A percentile compares a stretch with the other conserved stretches of the same genome.
phyloP scores from a whole-genome alignment of 495 filamentous ascomycete genomes.

The Podospora appendiculata region DNA sequence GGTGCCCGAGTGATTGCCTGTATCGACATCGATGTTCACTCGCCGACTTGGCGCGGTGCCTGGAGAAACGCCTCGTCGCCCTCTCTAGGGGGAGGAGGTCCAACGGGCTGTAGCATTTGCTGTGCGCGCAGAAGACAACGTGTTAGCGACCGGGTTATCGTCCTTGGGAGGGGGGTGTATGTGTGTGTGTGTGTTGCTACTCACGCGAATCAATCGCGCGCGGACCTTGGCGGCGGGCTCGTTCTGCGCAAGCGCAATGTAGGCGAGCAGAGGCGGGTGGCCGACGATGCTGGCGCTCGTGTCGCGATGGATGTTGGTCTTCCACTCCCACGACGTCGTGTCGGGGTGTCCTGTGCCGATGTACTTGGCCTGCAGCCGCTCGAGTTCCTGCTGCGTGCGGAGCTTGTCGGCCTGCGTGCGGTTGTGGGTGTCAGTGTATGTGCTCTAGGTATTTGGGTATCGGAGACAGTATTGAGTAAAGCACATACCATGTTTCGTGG shows the following conservation, averaged over 20 bases:
- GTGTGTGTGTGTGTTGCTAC: no score
- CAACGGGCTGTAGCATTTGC: constrained; percentile 89
- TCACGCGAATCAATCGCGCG: constrained; percentile 64
- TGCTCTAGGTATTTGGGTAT: not conserved
- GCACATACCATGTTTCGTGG: not conserved
- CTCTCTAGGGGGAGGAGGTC: constrained; percentile 67
- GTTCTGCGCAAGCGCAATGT: constrained; percentile 83
- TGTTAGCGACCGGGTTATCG: no score
- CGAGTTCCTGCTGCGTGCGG: constrained; percentile 93
- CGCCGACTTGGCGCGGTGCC: no score
- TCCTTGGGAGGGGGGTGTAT: constrained; percentile 1
- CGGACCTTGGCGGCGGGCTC: constrained; percentile 70
- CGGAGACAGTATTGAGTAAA: not conserved
- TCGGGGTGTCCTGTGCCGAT: constrained; percentile 97
- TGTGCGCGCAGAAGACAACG: constrained; percentile 16
- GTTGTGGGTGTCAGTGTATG: not conserved
- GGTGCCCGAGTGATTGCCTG: no score
- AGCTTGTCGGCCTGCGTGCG: constrained; percentile 80
- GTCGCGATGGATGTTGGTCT: constrained; percentile 82
- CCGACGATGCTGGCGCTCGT: constrained; percentile 78
- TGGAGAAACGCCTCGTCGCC: constrained; percentile 27
- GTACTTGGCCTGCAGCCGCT: constrained; percentile 87
- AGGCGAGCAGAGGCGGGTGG: constrained; percentile 81
- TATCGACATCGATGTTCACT: no score
- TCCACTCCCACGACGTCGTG: constrained; percentile 95